Evolutionary conservation across 192 early-diverging fungal species (phyloP).

Genomic region (Mortierella antarctica): DNA sequence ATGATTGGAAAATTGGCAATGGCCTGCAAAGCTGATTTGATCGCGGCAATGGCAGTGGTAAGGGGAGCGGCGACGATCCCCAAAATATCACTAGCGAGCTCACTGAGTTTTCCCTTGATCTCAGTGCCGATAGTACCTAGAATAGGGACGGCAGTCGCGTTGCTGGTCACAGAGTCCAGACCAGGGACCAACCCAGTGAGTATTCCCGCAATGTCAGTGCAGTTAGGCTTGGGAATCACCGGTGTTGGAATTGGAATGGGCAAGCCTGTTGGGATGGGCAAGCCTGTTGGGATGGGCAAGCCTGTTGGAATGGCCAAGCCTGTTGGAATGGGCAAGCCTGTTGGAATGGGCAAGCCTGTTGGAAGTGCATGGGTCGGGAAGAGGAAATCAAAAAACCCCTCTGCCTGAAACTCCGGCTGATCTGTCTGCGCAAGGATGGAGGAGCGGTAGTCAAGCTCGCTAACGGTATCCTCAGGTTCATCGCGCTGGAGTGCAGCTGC

Average conservation of each 20-base stretch:
- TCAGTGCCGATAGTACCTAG: background rate
- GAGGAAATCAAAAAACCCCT: background rate
- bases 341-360: too few species aligned
- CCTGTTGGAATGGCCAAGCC: too few species aligned
- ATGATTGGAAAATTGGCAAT: background rate
- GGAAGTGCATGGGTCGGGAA: background rate
- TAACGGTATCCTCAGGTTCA: conserved; percentile 8
- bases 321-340: too few species aligned
- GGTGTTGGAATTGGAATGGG: background rate
- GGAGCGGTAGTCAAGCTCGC: conserved; percentile 2
- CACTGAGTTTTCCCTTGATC: background rate
- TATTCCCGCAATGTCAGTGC: background rate
- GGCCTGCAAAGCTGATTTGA: background rate
- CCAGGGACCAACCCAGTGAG: too few species aligned
- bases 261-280: too few species aligned
- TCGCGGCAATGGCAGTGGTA: background rate
- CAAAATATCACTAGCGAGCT: background rate
- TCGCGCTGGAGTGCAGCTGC: background rate
- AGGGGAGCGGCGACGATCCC: background rate
- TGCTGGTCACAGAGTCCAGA: too few species aligned
- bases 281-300: too few species aligned
- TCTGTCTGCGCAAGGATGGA: background rate
- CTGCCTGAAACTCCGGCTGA: background rate
- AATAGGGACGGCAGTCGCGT: too few species aligned
- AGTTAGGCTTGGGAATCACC: background rate